Evolutionary conservation across 2,329 filamentous ascomycete species (phyloP), one percentile per base, ranked within the genome.

Genomic region (Cercospora zeae-maydis): DNA sequence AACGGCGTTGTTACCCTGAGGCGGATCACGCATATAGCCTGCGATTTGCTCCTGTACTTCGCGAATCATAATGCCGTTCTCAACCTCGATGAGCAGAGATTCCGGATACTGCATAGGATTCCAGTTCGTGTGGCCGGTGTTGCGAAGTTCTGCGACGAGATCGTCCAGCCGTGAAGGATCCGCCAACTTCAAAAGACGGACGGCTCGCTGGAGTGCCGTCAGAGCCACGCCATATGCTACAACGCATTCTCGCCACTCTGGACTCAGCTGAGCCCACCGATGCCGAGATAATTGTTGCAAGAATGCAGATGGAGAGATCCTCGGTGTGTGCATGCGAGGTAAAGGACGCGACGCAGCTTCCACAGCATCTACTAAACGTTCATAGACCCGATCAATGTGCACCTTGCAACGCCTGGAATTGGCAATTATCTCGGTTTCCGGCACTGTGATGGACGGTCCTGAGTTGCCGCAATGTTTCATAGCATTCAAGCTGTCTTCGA

Each of bases 51-150:
- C 78, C 66, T 91, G 88, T 2, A 83, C 82, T 0, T 79, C 76
- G 0, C 88, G 82, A 58, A 91, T 85, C 30, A 87, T 77, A 2
- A 91, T 73, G 62, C 88, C 81, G 0, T 82, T 79, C 57, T 91
- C 88, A 13, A 91, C 82, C 65, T 91, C 88, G 0, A 91, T 74
- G 0, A 91, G 76, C 0, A 91, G 72, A 84, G 86, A 89, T 68
- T 91, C 87, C 0, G 85, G 79, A 33, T 81, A 72, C 0, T 84
- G 74, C 0, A 71, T n/a, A 0, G 85, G 82, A 2, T 77, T 69
- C 87, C 87, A 89, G 31, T 86, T 79, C 0, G 69, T 70, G 67
- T 89, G 86, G 0, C 84, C 85, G 0, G 36, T 1, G 24, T 83
- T 84, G 0, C 60, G 62, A 11, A 73, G 66, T 63, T 87, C 84